Evolutionary conservation across 305 asterid species (phyloP), one percentile per base, ranked within the genome.

Genomic region (Ruellia speciosa): DNA sequence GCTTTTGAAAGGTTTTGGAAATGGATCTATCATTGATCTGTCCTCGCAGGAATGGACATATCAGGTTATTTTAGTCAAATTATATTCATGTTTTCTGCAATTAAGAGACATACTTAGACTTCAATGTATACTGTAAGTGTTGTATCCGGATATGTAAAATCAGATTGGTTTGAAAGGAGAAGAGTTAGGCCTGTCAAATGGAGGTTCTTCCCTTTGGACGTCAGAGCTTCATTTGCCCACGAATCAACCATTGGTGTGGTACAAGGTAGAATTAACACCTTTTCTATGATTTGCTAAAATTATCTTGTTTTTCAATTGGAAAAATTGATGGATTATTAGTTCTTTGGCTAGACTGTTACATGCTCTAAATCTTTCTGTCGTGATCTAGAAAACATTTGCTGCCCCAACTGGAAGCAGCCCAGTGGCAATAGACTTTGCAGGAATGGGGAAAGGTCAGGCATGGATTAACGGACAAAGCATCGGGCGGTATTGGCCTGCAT

Each of bases 101-200:
- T 2, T 39, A 39, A 34, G 39, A 7, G 8, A 17, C 33, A 20
- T 14, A 9, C 48, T n/a, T 46, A 60, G 70, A 10, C 78, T 49
- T 7, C 20, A 50, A 5, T 11, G 16, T 20, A 14, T 50, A 0
- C n/a, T 16, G 54, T 9, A 12, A n/a, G 18, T 51, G 33, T 13
- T 18, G 9, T 18, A 9, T 20, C 10, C 16, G 19, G 4, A 47
- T 53, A 13, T 53, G 8, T 13, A 13, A 14, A 12, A 53, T 13
- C 84, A 90, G 98, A 64, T 92, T 68, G 99, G 99, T 64, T 58
- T 92, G 72, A 75, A 70, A 79, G 99, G 99, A 54, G 99, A 92
- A 70, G 83, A 74, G n/a, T 51, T 76, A 43, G 83, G 84, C 49
- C 77, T 88, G 53, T 73, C 84, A 12, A 69, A 64, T 47, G 94